Base-by-base conservation (phyloP, 441 rosid species). In the Melastoma candidum region DNA sequence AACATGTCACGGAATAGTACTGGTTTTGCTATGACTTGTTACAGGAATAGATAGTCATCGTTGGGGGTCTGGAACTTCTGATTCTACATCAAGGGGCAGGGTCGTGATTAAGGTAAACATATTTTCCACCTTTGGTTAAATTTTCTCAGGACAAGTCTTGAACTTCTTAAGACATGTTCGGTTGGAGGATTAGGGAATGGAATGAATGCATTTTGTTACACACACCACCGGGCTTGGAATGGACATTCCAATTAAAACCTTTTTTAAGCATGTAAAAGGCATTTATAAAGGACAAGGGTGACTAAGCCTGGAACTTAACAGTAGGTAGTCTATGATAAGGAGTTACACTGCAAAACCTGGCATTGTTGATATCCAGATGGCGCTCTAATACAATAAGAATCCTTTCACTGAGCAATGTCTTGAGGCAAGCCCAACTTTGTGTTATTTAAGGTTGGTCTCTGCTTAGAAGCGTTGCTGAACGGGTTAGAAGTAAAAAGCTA, bases 81-180 rank as follows among this genome's bases (percentile, higher is more conserved):
- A 36, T 52, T 36, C 56, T 29, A 24, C 14, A 13, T 44, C 70
- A 32, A 72, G 53, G 63, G 66, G 49, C 45, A 68, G 67, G 74
- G 87, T 68, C 47, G 66, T 87, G 57, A 77, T 90, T 54, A 80
- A 78, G 87, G 87, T 77, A 67, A 63, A 63, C 47, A 10, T 48
- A 64, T 44, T 45, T 61, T 44, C 32, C 55, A 47, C 57, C 11
- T 25, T 32, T 54, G 47, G 44, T 41, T 55, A 1, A 32, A 32
- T 8, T 32, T 6, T 32, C 41, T 3, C 8, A 32, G 41, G 11
- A 12, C 24, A 24, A 45, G 3, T 59, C 44, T n/a, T 2, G 39
- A 13, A 9, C 41, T 56, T 32, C 53, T 26, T 51, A 26, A 5
- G 11, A 25, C 46, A 25, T 51, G 50, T 26, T 46, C 51, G 57